Evolutionary conservation across 768 basidiomycete genomes (phyloP), one percentile per base, ranked within the genome.

Genomic region (Mycena olivaceomarginata): DNA sequence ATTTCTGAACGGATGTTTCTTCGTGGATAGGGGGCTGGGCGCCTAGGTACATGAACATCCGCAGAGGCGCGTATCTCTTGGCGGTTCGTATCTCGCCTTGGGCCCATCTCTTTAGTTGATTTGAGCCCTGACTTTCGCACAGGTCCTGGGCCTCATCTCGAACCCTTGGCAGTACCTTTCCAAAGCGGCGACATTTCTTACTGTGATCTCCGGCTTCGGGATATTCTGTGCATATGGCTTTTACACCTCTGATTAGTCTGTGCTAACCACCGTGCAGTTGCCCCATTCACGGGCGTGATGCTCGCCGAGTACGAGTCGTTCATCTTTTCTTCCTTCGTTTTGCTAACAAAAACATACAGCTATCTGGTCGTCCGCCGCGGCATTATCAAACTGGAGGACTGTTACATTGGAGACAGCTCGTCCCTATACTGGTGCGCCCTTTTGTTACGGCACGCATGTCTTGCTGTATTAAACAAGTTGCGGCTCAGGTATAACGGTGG

Each of bases 81-180:
- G 67, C 67, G 48, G 67, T 68, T 56, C 67, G 77, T 53, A 15
- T 72, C 78, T 46, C 70, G 64, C 20, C 65, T 79, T 64, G 43
- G 65, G 53, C 70, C 62, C 12, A 65, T 80, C 53, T 57, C 68
- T 59, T 65, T 79, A 43, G 69, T 73, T 40, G 77, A 78, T 60
- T 80, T 78, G 79, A 70, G 48, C 73, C 15, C 63, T 76, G 31
- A 72, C 67, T 15, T 64, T 72, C 15, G 67, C 67, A 68, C 67
- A 68, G 67, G 67, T 51, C 67, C 40, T 68, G 67, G 67, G 67
- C 67, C 67, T 68, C 67, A 68, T 68, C 20, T 68, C 67, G 67
- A 68, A 68, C 67, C 67, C 67, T 51, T 68, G 67, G 67, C 67
- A 68, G 67, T 68, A 68, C 67, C 48, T 68, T 68, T 68, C 67